phyloP scores from a whole-genome alignment of 2,329 filamentous ascomycete genomes.

The Pleomassaria siparia region DNA sequence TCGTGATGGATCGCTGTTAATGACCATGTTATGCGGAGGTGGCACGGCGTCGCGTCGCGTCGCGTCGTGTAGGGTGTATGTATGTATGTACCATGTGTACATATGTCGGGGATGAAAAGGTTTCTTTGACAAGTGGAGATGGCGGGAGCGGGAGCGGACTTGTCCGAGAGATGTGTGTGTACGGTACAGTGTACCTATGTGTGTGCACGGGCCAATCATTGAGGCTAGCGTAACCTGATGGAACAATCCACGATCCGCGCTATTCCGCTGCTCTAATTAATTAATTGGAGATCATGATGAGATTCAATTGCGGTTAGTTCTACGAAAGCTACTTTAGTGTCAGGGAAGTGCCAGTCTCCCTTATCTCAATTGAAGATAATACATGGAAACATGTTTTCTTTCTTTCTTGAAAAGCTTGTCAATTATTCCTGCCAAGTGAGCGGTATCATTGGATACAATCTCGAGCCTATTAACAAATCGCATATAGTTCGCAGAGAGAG shows the following conservation, averaged over 20 bases:
- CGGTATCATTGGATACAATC: constrained; percentile 4
- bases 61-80: background rate
- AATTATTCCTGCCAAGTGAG: constrained; percentile 2
- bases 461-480: background rate
- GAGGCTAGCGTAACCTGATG: background rate
- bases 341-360: too few species aligned
- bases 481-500: constrained; percentile 1
- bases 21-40: constrained; percentile 7
- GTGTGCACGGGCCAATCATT: background rate
- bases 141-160: background rate
- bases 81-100: too few species aligned
- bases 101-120: background rate
- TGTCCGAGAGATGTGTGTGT: background rate
- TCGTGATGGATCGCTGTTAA: constrained; percentile 1
- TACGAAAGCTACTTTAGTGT: too few species aligned
- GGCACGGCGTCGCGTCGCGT: background rate
- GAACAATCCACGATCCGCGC: too few species aligned
- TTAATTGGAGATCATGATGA: too few species aligned
- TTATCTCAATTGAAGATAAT: too few species aligned
- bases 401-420: background rate
- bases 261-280: too few species aligned
- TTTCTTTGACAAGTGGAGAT: background rate
- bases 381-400: background rate
- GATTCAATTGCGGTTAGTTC: too few species aligned
- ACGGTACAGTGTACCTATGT: too few species aligned